Base-by-base conservation (phyloP, 176 grass and related monocot species). In the Zoysia japonica region DNA sequence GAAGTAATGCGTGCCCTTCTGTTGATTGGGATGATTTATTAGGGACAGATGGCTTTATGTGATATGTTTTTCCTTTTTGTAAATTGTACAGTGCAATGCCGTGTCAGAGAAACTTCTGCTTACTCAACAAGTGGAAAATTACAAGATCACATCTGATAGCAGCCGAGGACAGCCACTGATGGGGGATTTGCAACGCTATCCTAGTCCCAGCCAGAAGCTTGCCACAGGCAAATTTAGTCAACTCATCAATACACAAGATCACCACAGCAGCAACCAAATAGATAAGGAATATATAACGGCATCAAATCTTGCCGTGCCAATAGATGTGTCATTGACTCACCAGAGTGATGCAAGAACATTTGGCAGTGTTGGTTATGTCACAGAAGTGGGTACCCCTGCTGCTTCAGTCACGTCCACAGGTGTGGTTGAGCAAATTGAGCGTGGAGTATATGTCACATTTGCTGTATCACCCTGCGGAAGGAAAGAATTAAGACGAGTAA, bases 401-500 rank as follows among this genome's bases (percentile, higher is more conserved):
- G 0, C 65, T 67, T 50, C 62, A 67, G 16, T 66, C 38, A 45
- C 5, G 5, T 42, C 47, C 39, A 40, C 80, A 47, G 80, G 75
- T 80, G 64, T 74, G 63, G 72, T 89, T 15, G 85, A 86, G 80
- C 91, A 97, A 89, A 80, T 90, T n/a, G 94, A 94, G 63, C 82
- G 83, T 16, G 94, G 91, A 20, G 87, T 97, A 2, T 97, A 94
- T 78, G 80, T 87, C 60, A 94, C 94, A 37, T 90, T 90, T 66
- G 53, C 48, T 68, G 35, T 75, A 59, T 83, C 77, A 5, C 74
- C 85, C 0, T 38, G 66, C 39, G 91, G 91, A 69, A 86, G 84
- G 70, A 97, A 87, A 77, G 82, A 82, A n/a, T 86, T 97, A 49
- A 87, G 85, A 75, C 85, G 87, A 16, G 85, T 97, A 66, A 81